phyloP scores from a whole-genome alignment of 805 yeast species.

The Martiniozyma abietophila region DNA sequence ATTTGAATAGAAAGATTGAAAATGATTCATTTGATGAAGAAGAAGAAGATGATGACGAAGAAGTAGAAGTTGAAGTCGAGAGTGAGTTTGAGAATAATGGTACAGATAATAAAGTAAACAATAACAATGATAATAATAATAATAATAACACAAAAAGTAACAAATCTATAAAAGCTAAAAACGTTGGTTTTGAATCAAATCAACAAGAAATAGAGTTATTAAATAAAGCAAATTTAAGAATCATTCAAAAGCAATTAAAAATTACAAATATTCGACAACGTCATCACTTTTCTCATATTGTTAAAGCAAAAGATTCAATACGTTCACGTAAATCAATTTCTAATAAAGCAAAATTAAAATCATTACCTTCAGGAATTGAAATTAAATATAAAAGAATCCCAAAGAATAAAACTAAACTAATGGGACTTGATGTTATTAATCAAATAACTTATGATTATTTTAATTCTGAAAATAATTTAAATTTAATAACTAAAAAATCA shows the following conservation, averaged over 20 bases:
- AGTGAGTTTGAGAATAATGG: slow-evolving; percentile 1
- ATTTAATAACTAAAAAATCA: slow-evolving; percentile 4
- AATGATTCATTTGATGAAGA: neutral
- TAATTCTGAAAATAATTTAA: slow-evolving; percentile 12
- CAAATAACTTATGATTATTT: slow-evolving; percentile 25
- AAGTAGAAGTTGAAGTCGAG: neutral
- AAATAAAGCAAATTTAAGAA: neutral
- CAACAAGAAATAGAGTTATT: too few species aligned
- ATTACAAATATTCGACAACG: too few species aligned
- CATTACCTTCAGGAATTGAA: slow-evolving; percentile 10
- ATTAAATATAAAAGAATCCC: slow-evolving; percentile 22
- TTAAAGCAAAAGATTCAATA: too few species aligned
- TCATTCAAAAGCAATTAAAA: too few species aligned
- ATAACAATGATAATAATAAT: neutral
- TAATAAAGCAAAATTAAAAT: slow-evolving; percentile 3
- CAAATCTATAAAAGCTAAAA: neutral
- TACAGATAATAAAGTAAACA: neutral
- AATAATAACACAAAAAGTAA: neutral
- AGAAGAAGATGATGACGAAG: neutral
- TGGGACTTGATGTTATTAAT: slow-evolving; percentile 26
- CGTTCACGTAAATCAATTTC: too few species aligned
- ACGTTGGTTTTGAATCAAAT: too few species aligned
- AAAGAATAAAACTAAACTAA: slow-evolving; percentile 21
- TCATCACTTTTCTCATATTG: too few species aligned
- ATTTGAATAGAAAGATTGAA: too few species aligned